Base-by-base conservation (phyloP, 2,329 filamentous ascomycete species). In the Venturia oleaginea region DNA sequence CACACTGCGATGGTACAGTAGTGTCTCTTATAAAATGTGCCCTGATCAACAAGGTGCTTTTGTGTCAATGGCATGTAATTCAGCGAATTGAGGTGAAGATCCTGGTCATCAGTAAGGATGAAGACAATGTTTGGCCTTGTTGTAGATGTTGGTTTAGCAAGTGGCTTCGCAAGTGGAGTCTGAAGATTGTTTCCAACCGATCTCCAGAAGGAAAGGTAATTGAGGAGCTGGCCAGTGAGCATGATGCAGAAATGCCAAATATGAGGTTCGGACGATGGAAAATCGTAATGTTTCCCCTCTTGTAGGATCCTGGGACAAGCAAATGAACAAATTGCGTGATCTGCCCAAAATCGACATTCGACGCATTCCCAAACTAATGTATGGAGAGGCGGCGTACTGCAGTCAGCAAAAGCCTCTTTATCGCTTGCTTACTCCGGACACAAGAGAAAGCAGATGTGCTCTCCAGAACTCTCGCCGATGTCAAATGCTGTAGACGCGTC, bases 1-100 rank as follows among this genome's bases (percentile, higher is more conserved):
- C 87, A 90, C 0, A 88, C 72, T 0, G 87, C 62, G 0, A 85
- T 84, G 0, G 87, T 89, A 68, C 85, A 87, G 65, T 84, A 90
- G 69, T 90, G 87, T 46, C 82, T 83, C 57, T 76, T 75, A 67
- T 83, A 90, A 0, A 78, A 79, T 0, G 84, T 86, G 0, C 86
- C 87, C 63, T 84, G 75, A 0, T 84, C 76, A 15, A 79, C 72
- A 0, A 90, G 71, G 67, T 87, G 79, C 68, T 84, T 80, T 61
- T 82, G 75, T 0, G 87, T 74, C 1, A 78, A 74, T 0, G 84
- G 84, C 77, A 86, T 86, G 66, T 87, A 87, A 0, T 81, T 76
- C 3, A 88, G 70, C 0, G 86, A 88, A 59, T 84, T 76, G 68
- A 89, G 76, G 48, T 83, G 80, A 1, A 65, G 42, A 30, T 66